These are phyloP conservation scores for Huiozyma naganishii DNA, from an alignment of 805 yeast genomes.

Conservation along the genomic window DNA sequence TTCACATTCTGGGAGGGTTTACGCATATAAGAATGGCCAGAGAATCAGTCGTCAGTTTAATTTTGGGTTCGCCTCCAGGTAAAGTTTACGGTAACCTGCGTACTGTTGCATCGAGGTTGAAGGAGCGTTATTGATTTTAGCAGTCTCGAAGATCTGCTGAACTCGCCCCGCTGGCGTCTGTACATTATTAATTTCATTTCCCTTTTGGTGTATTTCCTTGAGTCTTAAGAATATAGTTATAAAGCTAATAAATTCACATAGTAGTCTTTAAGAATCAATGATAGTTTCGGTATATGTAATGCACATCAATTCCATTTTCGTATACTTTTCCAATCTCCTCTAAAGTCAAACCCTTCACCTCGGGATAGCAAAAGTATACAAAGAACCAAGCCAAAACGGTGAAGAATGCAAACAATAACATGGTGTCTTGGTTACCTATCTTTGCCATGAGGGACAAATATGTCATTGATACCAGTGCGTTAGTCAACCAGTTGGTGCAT, in stretches of 20 bases:
- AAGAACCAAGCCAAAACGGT: conserved; percentile 31
- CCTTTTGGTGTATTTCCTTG: not conserved
- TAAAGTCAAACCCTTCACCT: conserved; percentile 34
- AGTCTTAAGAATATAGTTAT: not conserved
- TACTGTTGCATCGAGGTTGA: conserved; percentile 92
- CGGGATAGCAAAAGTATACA: conserved; percentile 33
- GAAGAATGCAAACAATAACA: conserved; percentile 27
- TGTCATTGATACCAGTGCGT: conserved; percentile 28
- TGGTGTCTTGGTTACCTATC: conserved; percentile 26
- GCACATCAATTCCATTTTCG: conserved; percentile 24
- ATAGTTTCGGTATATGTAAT: conserved; percentile 26
- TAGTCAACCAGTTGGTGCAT: conserved; percentile 34
- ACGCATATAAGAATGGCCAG: conserved; percentile 98
- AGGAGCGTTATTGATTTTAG: conserved; percentile 65
- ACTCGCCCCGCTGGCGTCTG: not conserved
- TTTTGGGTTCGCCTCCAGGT: conserved; percentile 97
- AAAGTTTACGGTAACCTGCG: conserved; percentile 95
- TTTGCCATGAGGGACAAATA: conserved; percentile 27
- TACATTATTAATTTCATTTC: not conserved
- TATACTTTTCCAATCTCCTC: conserved; percentile 34
- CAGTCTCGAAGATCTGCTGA: not conserved
- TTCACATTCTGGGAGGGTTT: conserved; percentile 94
- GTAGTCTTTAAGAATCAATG: conserved; percentile 6
- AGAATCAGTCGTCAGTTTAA: conserved; percentile 87
- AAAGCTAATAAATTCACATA: not conserved